Evolutionary conservation across 2,329 filamentous ascomycete genomes (phyloP).

Genomic region (Aspergillus flavus): DNA sequence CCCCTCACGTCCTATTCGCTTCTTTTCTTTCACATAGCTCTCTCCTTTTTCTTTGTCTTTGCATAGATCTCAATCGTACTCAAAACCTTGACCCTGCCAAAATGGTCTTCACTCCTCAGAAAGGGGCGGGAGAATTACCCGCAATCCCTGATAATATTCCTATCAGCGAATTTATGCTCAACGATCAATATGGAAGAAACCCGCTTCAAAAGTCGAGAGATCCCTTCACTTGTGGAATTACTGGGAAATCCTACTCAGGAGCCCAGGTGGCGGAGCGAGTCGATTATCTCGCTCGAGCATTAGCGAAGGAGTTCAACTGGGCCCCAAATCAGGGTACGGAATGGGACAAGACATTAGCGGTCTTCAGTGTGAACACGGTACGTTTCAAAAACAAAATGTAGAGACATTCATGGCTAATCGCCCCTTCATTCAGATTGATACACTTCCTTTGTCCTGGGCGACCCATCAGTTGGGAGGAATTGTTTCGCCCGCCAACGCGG

Average conservation of each 20-base stretch:
- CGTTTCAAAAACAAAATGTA: slow-evolving; percentile 24
- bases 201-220: slow-evolving; percentile 65
- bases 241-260: slow-evolving; percentile 67
- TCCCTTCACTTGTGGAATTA: slow-evolving; percentile 77
- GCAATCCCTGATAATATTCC: slow-evolving; percentile 74
- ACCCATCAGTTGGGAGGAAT: slow-evolving; percentile 75
- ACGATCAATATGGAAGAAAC: slow-evolving; percentile 69
- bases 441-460: slow-evolving; percentile 71
- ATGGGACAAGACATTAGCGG: slow-evolving; percentile 77
- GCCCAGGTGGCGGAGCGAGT: slow-evolving; percentile 66
- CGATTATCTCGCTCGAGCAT: slow-evolving; percentile 66
- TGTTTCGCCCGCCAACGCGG: slow-evolving; percentile 73
- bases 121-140: slow-evolving; percentile 43
- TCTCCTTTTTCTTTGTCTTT: slow-evolving; percentile 3
- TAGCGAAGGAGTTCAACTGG: slow-evolving; percentile 73
- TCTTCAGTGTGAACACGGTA: slow-evolving; percentile 82
- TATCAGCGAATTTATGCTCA: slow-evolving; percentile 74
- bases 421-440: slow-evolving; percentile 64
- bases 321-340: slow-evolving; percentile 69
- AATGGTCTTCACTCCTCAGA: slow-evolving; percentile 52
- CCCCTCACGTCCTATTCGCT: background rate
- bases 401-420: background rate
- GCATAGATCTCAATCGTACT: background rate
- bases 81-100: background rate
- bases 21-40: background rate